Percentiles rank a stretch among this genome's conserved stretches.
Conservation (phyloP, 2,329 filamentous ascomycete genomes). For the Parasarocladium wereldwijsianum region DNA sequence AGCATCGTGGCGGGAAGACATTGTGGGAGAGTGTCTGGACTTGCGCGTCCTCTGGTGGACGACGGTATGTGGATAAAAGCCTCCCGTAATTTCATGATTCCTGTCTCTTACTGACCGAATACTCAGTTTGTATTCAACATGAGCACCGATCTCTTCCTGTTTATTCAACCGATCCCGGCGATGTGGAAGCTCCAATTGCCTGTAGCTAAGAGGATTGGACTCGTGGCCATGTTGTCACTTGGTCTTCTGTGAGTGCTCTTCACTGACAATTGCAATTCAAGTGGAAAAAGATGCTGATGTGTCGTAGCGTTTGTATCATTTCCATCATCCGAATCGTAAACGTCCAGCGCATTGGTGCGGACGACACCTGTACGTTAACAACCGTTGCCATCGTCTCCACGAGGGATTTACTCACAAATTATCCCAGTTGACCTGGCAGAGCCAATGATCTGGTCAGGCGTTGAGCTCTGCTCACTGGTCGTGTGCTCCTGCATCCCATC, state of each 20-base stretch:
- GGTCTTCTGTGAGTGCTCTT: slow-evolving; percentile 11
- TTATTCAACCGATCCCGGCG: slow-evolving; percentile 21
- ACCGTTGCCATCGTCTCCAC: not conserved
- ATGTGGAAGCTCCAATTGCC: slow-evolving; percentile 20
- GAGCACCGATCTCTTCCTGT: slow-evolving; percentile 19
- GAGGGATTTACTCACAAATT: not conserved
- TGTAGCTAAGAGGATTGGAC: slow-evolving; percentile 12
- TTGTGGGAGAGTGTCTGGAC: slow-evolving; percentile 12
- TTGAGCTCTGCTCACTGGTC: slow-evolving; percentile 16
- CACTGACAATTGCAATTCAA: slow-evolving; percentile 8
- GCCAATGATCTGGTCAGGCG: slow-evolving; percentile 16
- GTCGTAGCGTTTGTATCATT: slow-evolving; percentile 10
- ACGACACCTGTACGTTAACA: slow-evolving; percentile 11
- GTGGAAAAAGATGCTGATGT: not conserved
- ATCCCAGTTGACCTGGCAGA: slow-evolving; percentile 11
- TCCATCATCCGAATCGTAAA: slow-evolving; percentile 14
- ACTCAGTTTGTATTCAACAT: slow-evolving; percentile 18
- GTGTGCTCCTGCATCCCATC: slow-evolving; percentile 18
- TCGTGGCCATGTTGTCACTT: slow-evolving; percentile 14
- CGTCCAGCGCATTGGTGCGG: slow-evolving; percentile 11
- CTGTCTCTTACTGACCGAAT: not conserved
- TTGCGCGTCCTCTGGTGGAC: slow-evolving; percentile 17
- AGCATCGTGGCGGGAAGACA: slow-evolving; percentile 12
- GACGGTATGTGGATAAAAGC: slow-evolving; percentile 12
- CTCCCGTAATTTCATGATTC: not conserved